Base-by-base conservation (phyloP, 805 yeast species). In the Pichia occidentalis region DNA sequence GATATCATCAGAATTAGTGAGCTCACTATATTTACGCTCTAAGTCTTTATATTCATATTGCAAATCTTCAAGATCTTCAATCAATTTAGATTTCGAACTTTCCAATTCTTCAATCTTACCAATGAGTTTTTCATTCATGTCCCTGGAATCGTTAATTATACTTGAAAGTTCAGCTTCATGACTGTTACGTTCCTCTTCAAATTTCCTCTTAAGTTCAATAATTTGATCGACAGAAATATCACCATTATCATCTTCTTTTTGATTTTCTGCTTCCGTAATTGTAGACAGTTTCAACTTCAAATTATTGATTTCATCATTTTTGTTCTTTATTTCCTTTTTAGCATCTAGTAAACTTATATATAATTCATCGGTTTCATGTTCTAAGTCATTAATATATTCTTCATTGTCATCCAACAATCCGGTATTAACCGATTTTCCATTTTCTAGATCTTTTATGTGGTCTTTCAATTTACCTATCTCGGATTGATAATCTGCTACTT, bases 31-130 rank as follows among this genome's bases (percentile, higher is more conserved):
- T 25, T 23, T 42, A 2, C 18, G 30, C 5, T 33, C 29, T 5
- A 46, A 37, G 13, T 39, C 40, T 18, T 41, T 45, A 44, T 39
- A 46, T 37, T 42, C 51, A 32, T 33, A 39, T 56, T 45, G 65
- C 57, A 36, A 31, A 4, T 42, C 38, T 24, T 63, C 66, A 27
- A 66, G 55, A 18, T 68, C 67, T 23, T 56, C 53, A 30, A 59
- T 52, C 12, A 71, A 52, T 17, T 53, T 56, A 4, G 55, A 47
- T 16, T 68, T 59, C 29, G 68, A 67, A 14, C 51, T 48, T 24
- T 60, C 61, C 38, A 70, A 50, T 5, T 55, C 50, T 11, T 60
- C 61, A 9, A 70, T 54, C 39, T 69, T 61, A 35, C 41, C 49
- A 23, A 45, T 46, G 44, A 55, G 54, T 29, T 47, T 54, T 47